Evolutionary conservation across 192 early-diverging fungal species (phyloP).

Genomic region (Umbelopsis vinacea): DNA sequence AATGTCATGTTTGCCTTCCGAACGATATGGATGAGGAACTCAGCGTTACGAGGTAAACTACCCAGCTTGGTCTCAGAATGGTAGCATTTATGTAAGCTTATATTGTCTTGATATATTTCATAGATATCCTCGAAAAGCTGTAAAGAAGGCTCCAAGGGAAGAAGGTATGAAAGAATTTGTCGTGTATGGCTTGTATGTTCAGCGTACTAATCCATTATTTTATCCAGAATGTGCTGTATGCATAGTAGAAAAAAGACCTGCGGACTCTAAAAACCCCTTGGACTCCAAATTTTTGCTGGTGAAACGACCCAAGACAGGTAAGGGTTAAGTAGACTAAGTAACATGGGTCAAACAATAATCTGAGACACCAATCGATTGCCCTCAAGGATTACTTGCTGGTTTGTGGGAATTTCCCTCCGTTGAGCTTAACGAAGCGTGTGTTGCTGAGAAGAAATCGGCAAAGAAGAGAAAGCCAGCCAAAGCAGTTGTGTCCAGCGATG

Average conservation of each 20-base stretch:
- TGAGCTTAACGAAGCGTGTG: constrained; percentile 39
- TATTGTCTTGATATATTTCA: too few relatives aligned
- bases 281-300: constrained; percentile 54
- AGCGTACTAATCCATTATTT: background rate
- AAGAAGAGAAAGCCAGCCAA: constrained; percentile 18
- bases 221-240: constrained; percentile 56
- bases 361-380: too few relatives aligned
- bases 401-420: constrained; percentile 76
- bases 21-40: constrained; percentile 25
- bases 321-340: background rate
- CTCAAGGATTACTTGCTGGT: constrained; percentile 63
- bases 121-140: constrained; percentile 61
- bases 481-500: background rate
- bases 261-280: constrained; percentile 12
- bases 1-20: constrained; percentile 21
- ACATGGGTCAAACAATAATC: constrained; percentile 4
- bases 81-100: too few relatives aligned
- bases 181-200: background rate
- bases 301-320: constrained; percentile 58
- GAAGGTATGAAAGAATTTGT: constrained; percentile 47
- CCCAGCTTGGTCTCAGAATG: too few relatives aligned
- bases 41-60: constrained; percentile 32
- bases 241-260: constrained; percentile 47
- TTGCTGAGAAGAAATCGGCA: background rate
- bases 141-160: constrained; percentile 64